A percentile compares a stretch with the other conserved stretches of the same genome.
phyloP scores from a whole-genome alignment of 192 early-diverging fungal genomes.

The Dissophora globulifera region DNA sequence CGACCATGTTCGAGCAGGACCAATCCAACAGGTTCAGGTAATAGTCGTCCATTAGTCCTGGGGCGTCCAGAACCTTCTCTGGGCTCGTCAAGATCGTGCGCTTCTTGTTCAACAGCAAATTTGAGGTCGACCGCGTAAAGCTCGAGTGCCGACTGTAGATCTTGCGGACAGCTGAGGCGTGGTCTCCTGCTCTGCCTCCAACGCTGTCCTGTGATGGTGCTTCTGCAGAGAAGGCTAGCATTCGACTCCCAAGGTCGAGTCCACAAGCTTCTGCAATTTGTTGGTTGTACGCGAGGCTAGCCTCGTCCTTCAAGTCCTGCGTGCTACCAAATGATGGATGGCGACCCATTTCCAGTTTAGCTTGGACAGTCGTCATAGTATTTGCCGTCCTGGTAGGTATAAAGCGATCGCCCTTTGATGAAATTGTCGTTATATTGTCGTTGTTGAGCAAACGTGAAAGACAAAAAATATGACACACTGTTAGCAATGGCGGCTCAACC shows the following conservation, averaged over 20 bases:
- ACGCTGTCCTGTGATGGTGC: conserved; percentile 66
- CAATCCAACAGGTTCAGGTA: conserved; percentile 97
- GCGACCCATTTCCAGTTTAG: conserved; percentile 50
- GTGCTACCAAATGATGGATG: conserved; percentile 29
- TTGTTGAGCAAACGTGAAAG: background rate
- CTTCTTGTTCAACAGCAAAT: conserved; percentile 41
- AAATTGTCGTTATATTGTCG: background rate
- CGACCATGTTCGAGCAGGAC: conserved; percentile 82
- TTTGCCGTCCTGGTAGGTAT: conserved; percentile 84
- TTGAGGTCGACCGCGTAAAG: conserved; percentile 52
- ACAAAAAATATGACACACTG: no score
- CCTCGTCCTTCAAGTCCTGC: conserved; percentile 49
- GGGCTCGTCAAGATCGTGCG: conserved; percentile 85
- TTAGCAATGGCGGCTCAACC: no score
- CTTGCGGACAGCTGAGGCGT: conserved; percentile 54
- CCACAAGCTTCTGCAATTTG: conserved; percentile 85
- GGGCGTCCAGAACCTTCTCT: conserved; percentile 90
- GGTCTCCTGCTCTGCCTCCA: no score
- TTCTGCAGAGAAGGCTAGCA: conserved; percentile 82
- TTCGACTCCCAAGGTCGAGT: conserved; percentile 80
- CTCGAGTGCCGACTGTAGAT: conserved; percentile 61
- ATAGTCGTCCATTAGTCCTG: conserved; percentile 90
- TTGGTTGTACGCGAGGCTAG: conserved; percentile 63
- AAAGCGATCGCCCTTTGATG: conserved; percentile 81
- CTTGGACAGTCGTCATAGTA: conserved; percentile 75